Conservation (phyloP, 768 basidiomycete genomes). For the Clathrus columnatus region DNA sequence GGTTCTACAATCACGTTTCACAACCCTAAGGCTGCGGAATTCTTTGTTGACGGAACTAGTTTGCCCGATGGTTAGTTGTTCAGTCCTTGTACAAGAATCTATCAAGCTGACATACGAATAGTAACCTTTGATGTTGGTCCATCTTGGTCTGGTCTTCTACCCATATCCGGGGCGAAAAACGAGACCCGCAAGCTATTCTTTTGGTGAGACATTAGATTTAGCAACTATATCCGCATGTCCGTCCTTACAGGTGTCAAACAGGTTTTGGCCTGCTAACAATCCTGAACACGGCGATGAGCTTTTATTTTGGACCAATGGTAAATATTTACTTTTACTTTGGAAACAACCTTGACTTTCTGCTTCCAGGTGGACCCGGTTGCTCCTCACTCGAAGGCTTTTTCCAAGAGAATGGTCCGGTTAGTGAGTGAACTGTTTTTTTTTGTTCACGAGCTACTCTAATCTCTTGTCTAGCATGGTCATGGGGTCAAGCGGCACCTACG, state of each 20-base stretch:
- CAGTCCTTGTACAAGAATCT: background rate
- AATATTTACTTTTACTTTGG: background rate
- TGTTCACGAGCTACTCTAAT: background rate
- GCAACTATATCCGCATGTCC: conserved; percentile 1
- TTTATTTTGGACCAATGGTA: conserved; percentile 29
- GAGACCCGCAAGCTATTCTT: conserved; percentile 40
- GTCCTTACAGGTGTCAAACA: background rate
- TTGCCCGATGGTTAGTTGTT: conserved; percentile 32
- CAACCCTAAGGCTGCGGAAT: conserved; percentile 25
- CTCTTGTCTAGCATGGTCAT: conserved; percentile 10
- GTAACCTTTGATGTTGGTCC: conserved; percentile 30
- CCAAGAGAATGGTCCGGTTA: conserved; percentile 13
- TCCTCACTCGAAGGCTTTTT: conserved; percentile 13
- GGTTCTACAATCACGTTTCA: conserved; percentile 11
- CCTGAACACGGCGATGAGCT: conserved; percentile 22
- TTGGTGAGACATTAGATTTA: conserved; percentile 11
- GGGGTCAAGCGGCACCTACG: conserved; percentile 13
- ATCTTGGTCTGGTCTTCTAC: conserved; percentile 24
- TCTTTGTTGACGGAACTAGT: conserved; percentile 39
- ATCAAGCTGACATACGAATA: background rate
- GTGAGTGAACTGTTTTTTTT: background rate
- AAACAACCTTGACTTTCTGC: background rate
- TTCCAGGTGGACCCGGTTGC: conserved; percentile 12
- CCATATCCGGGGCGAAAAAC: conserved; percentile 21
- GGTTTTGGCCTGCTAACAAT: conserved; percentile 28